These are phyloP conservation scores for Xylariomycetidae sp. DNA, from an alignment of 2,329 filamentous ascomycete species.

Conservation along the genomic window DNA sequence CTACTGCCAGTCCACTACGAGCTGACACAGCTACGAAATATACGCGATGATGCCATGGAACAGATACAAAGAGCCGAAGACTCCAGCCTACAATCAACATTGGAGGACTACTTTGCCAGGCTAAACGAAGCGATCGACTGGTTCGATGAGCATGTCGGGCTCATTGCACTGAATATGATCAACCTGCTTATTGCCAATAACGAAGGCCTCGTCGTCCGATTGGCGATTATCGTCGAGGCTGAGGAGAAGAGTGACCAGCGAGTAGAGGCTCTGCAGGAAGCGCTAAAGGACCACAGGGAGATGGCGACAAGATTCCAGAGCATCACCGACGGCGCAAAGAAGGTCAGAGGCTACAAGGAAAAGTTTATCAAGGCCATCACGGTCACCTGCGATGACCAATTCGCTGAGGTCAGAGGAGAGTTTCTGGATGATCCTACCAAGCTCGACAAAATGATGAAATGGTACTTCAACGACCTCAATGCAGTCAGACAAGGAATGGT, in stretches of 20 bases:
- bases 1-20: conserved; percentile 86
- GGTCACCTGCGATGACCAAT: conserved; percentile 67
- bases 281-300: conserved; percentile 91
- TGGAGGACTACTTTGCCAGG: conserved; percentile 84
- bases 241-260: conserved; percentile 96
- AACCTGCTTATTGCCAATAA: conserved; percentile 82
- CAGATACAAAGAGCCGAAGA: conserved; percentile 81
- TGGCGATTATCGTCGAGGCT: conserved; percentile 88
- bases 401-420: conserved; percentile 64
- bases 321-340: conserved; percentile 89
- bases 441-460: conserved; percentile 83
- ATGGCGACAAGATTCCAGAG: conserved; percentile 91
- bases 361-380: conserved; percentile 84
- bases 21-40: conserved; percentile 85
- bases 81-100: conserved; percentile 68
- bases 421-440: conserved; percentile 80
- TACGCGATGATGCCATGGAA: conserved; percentile 93
- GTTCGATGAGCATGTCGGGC: conserved; percentile 93
- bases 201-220: conserved; percentile 80
- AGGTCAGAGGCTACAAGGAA: conserved; percentile 91
- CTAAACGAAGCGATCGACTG: conserved; percentile 85
- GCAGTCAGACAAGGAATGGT: conserved; percentile 92
- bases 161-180: conserved; percentile 85
- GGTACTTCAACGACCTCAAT: conserved; percentile 98
- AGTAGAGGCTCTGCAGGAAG: conserved; percentile 86